Evolutionary conservation across 768 basidiomycete species (phyloP).

Genomic region (Xerocomellus dryophilus): DNA sequence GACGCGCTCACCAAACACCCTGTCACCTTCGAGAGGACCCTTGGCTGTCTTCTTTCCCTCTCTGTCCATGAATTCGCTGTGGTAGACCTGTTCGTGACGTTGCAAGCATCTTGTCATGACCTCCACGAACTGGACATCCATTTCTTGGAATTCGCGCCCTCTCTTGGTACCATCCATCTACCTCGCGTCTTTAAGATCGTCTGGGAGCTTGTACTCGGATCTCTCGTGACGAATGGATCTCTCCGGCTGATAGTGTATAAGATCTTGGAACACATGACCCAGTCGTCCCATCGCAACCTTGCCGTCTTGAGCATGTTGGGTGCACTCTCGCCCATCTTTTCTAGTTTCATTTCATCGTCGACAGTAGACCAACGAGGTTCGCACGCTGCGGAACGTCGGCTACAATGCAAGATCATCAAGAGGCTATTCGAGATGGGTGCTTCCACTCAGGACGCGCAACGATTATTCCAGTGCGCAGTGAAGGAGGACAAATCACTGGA

Average conservation of each 20-base stretch:
- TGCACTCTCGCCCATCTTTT: conserved; percentile 50
- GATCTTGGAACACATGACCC: conserved; percentile 60
- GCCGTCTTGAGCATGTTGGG: conserved; percentile 61
- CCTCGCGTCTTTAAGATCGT: conserved; percentile 63
- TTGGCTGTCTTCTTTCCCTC: conserved; percentile 69
- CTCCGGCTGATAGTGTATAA: conserved; percentile 57
- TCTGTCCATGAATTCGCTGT: conserved; percentile 63
- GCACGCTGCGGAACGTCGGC: conserved; percentile 42
- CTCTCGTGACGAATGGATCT: conserved; percentile 33
- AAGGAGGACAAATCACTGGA: conserved; percentile 51
- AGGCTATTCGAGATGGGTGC: conserved; percentile 76
- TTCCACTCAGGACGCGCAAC: conserved; percentile 58
- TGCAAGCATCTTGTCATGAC: conserved; percentile 37
- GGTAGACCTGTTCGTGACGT: conserved; percentile 49
- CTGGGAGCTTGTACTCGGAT: conserved; percentile 46
- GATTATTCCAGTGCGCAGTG: conserved; percentile 58
- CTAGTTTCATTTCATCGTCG: conserved; percentile 23
- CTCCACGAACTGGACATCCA: conserved; percentile 41
- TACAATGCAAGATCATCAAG: conserved; percentile 60
- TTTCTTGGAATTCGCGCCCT: conserved; percentile 39
- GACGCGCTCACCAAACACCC: conserved; percentile 47
- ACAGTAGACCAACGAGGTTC: conserved; percentile 13
- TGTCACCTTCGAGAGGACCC: conserved; percentile 48
- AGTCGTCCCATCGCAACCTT: conserved; percentile 65
- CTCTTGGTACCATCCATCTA: conserved; percentile 49